phyloP scores from a whole-genome alignment of 1,139 yeast genomes.

The Petasospora fabianii region DNA sequence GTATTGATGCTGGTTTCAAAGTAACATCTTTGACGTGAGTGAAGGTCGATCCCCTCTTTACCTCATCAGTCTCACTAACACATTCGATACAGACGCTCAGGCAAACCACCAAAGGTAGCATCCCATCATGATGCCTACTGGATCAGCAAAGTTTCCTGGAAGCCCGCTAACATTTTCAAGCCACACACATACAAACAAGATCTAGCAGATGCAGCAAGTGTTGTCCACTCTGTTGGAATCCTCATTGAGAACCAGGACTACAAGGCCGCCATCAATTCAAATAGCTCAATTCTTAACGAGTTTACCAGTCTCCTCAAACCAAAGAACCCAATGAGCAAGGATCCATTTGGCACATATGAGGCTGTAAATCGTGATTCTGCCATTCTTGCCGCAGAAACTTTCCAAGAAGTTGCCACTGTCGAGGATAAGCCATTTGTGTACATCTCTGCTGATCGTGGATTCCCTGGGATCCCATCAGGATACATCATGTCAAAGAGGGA shows the following conservation, averaged over 20 bases:
- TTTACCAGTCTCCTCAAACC: constrained; percentile 25
- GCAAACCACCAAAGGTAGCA: constrained; percentile 45
- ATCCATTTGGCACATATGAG: constrained; percentile 47
- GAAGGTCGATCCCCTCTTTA: background rate
- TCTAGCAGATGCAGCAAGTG: constrained; percentile 52
- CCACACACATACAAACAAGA: constrained; percentile 52
- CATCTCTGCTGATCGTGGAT: constrained; percentile 73
- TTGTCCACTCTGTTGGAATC: constrained; percentile 82
- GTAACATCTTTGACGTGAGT: constrained; percentile 59
- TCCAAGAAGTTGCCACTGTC: constrained; percentile 33
- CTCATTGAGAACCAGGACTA: constrained; percentile 65
- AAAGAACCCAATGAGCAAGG: constrained; percentile 53
- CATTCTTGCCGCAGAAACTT: constrained; percentile 55
- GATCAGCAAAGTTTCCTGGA: constrained; percentile 65
- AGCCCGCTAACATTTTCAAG: constrained; percentile 61
- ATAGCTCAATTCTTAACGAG: constrained; percentile 28
- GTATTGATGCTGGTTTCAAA: constrained; percentile 55
- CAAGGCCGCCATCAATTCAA: constrained; percentile 51
- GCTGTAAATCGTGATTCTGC: constrained; percentile 72
- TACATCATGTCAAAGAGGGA: constrained; percentile 73
- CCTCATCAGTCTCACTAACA: background rate
- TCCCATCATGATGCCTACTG: constrained; percentile 38
- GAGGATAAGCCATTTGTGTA: constrained; percentile 52
- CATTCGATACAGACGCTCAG: constrained; percentile 38
- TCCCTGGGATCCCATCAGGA: constrained; percentile 63